These are phyloP conservation scores for Carex cristatella DNA, from an alignment of 176 grass and related monocot genomes.

Conservation along the genomic window DNA sequence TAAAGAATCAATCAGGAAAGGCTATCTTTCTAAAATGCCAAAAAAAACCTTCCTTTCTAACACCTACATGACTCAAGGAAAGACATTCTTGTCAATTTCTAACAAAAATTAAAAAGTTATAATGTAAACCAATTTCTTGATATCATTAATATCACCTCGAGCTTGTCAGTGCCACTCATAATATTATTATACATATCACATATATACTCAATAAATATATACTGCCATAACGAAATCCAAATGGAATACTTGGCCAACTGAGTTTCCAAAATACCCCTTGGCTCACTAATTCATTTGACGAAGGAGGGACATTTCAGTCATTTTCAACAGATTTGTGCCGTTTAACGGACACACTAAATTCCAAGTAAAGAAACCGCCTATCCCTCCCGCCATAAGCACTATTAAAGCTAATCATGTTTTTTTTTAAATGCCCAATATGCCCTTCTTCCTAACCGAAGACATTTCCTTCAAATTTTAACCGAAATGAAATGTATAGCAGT, in stretches of 20 bases:
- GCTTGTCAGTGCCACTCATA: neutral
- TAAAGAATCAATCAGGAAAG: neutral
- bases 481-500: neutral
- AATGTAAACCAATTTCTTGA: neutral
- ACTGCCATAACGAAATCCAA: neutral
- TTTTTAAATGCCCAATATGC: neutral
- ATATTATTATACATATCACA: neutral
- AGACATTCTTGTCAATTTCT: neutral
- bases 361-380: neutral
- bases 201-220: neutral
- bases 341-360: neutral
- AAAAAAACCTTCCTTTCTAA: neutral
- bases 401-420: neutral
- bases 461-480: neutral
- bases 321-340: neutral
- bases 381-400: neutral
- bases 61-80: neutral
- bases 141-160: neutral
- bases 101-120: neutral
- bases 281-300: neutral
- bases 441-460: neutral
- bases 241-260: neutral
- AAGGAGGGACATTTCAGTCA: neutral
- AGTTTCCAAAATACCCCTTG: neutral
- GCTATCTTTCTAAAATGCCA: neutral